Evolutionary conservation across 2,329 filamentous ascomycete species (phyloP).

Genomic region (Diaporthe sp.): DNA sequence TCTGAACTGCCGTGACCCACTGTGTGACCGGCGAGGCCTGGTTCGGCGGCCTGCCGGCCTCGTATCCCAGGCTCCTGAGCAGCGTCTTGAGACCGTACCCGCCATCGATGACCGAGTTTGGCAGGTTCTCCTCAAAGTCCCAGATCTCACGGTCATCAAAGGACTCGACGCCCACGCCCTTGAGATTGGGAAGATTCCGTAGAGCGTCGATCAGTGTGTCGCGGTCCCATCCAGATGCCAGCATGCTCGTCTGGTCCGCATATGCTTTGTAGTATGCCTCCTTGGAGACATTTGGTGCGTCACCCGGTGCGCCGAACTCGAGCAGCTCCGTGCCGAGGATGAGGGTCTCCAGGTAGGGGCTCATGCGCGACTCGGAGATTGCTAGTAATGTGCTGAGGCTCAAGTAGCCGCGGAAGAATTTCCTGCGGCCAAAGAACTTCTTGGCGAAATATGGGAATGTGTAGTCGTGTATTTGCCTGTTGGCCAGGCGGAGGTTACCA

Average conservation of each 20-base stretch:
- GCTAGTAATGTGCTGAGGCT: constrained; percentile 22
- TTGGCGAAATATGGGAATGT: constrained; percentile 29
- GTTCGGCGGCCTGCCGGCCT: neutral
- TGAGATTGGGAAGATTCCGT: constrained; percentile 6
- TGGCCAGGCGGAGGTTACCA: constrained; percentile 16
- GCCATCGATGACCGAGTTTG: neutral
- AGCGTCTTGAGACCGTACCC: constrained; percentile 25
- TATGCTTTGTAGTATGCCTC: constrained; percentile 1
- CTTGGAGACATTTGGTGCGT: neutral
- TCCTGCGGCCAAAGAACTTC: constrained; percentile 27
- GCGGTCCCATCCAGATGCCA: constrained; percentile 25
- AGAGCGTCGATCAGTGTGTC: neutral
- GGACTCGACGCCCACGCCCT: neutral
- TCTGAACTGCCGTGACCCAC: constrained; percentile 11
- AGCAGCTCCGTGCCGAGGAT: constrained; percentile 12
- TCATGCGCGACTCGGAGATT: constrained; percentile 25
- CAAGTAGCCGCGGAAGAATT: constrained; percentile 28
- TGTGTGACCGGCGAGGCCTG: neutral
- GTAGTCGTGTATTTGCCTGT: constrained; percentile 6
- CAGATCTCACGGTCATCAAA: constrained; percentile 20
- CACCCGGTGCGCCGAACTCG: neutral
- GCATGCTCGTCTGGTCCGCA: constrained; percentile 22
- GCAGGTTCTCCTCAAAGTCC: neutral
- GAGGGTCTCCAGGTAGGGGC: constrained; percentile 12
- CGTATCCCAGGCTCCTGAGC: neutral